phyloP scores from a whole-genome alignment of 192 early-diverging fungal genomes.

The Helicostylum pulchrum region DNA sequence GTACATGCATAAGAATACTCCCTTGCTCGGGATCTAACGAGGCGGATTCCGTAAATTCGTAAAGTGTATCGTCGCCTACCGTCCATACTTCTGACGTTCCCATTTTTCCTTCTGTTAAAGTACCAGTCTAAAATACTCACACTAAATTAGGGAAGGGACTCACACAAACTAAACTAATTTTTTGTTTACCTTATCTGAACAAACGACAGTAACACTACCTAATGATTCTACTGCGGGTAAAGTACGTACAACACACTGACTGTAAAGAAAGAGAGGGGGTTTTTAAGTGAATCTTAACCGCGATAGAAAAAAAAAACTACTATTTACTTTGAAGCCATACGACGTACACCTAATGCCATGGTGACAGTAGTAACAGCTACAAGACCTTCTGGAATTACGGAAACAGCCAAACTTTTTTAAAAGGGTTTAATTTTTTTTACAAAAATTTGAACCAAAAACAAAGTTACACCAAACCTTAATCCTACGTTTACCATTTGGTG shows the following conservation, averaged over 20 bases:
- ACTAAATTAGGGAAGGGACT: background rate
- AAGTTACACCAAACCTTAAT: constrained; percentile 56
- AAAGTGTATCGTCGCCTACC: constrained; percentile 59
- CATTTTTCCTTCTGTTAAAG: constrained; percentile 98
- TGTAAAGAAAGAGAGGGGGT: too few relatives aligned
- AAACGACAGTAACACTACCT: constrained; percentile 93
- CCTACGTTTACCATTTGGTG: constrained; percentile 80
- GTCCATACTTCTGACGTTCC: constrained; percentile 83
- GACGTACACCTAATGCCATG: constrained; percentile 92
- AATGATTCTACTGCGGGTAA: constrained; percentile 93
- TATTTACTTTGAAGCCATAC: constrained; percentile 73
- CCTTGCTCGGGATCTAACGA: constrained; percentile 48
- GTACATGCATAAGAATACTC: constrained; percentile 6
- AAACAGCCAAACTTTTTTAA: constrained; percentile 87
- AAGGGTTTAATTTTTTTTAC: too few relatives aligned
- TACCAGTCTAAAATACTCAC: constrained; percentile 65
- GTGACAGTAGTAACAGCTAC: constrained; percentile 97
- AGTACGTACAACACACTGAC: constrained; percentile 88
- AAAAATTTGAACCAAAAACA: too few relatives aligned
- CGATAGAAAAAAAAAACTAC: too few relatives aligned
- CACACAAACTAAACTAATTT: constrained; percentile 68
- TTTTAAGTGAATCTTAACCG: too few relatives aligned
- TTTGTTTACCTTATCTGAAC: constrained; percentile 94
- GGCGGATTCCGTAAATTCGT: constrained; percentile 62
- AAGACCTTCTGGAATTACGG: constrained; percentile 96